Base-by-base conservation (phyloP, 768 basidiomycete species). In the Tulasnella sp. region DNA sequence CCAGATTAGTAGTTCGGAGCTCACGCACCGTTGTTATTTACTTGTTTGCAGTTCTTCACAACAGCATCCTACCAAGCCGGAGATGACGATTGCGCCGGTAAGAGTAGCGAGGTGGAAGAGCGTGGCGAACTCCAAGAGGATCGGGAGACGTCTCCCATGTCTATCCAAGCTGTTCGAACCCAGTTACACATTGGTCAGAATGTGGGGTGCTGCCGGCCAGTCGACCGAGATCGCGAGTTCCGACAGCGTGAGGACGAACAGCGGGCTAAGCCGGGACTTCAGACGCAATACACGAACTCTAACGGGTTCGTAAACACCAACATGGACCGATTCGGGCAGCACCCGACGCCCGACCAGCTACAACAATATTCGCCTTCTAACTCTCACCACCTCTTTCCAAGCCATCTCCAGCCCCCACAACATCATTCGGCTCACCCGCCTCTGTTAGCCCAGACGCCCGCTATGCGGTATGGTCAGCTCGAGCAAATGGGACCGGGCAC, bases 291-390 rank as follows among this genome's bases (percentile, higher is more conserved):
- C 76, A 21, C 48, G n/a, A 58, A n/a, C 76, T 34, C 76, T 24
- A 77, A 77, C 39, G 76, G 76, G 10, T 38, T 77, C 24, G 62
- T 77, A 0, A 77, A 77, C 38, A 71, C 42, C 19, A 77, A 77
- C 9, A 58, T 34, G 16, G 76, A 77, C 58, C 39, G 38, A 19
- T 77, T 77, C 76, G 14, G 76, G 10, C 39, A 77, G 40, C 71
- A 77, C 38, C 71, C 76, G 36, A 58, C 76, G 76, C 76, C 76
- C 18, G 36, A 62, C 8, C 52, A 62, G n/a, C 27, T 34, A 19
- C 27, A 77, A 58, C 76, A 77, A 27, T n/a, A 46, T 52, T 48
- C 73, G 12, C 62, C 62, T 19, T 68, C 62, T 18, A 68, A 27
- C 62, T 74, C 73, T 12, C 73, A 39, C 14, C 44, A 74, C 18